Base-by-base conservation (phyloP, 2,329 filamentous ascomycete species). In the Colletotrichum viniferum region DNA sequence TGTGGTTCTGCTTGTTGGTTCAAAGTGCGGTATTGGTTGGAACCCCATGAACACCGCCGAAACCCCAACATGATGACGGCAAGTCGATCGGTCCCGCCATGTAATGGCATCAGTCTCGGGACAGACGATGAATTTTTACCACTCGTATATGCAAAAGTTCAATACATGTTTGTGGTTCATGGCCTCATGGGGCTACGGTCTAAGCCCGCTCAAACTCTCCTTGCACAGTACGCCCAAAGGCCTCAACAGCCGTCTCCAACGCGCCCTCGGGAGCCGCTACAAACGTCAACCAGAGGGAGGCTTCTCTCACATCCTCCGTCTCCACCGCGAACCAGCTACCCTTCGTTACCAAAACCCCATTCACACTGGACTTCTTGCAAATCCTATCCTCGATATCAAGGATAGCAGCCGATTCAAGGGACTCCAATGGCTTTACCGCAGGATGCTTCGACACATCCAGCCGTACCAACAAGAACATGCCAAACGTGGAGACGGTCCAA, bases 341-440 rank as follows among this genome's bases (percentile, higher is more conserved):
- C 32, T 63, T 63, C 9, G 60, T 63, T 1, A 63, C 60, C 32
- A 63, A 63, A 0, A 38, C 32, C 30, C 60, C 60, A 36, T 63
- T 63, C 13, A 13, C 60, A 14, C 30, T 21, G 4, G 60, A 36
- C 60, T 18, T 63, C 1, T 21, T 63, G 24, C 28, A 58, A 12
- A 63, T 38, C 16, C 21, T 63, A 2, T 63, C 60, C 32, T 63
- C 32, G 7, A 38, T 63, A 7, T 26, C 7, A 4, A 26, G 30
- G 12, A 63, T 26, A 13, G 24, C 1, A 18, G 3, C 32, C 4
- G 32, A 0, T 5, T 16, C n/a, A 13, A 28, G 24, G 1, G 12
- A 0, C 3, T 26, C 60, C 7, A 0, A 36, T 12, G 4, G 0
- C n/a, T 0, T 38, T 0, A 38, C 60, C 0, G 60, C 60, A 36